phyloP scores from a whole-genome alignment of 768 basidiomycete species.

The Boletus insuetus region DNA sequence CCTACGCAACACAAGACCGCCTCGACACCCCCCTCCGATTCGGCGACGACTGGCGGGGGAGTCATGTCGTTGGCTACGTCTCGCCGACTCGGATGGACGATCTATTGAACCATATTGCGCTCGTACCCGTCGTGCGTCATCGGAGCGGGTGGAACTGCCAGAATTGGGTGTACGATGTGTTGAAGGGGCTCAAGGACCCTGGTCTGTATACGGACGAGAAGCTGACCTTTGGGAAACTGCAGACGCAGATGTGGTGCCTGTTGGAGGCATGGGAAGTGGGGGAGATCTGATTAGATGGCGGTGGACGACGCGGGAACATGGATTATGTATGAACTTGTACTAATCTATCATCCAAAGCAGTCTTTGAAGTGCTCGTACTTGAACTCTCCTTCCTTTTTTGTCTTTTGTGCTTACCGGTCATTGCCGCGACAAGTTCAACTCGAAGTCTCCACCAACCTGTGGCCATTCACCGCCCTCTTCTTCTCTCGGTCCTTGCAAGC shows the following conservation, averaged over 20 bases:
- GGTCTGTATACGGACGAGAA: conserved; percentile 15
- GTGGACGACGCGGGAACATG: too few species aligned
- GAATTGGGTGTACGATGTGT: conserved; percentile 27
- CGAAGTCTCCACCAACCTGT: too few species aligned
- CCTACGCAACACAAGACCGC: conserved; percentile 13
- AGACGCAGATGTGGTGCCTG: conserved; percentile 28
- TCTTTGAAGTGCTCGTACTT: too few species aligned
- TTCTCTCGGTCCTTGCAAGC: too few species aligned
- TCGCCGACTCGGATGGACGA: conserved; percentile 11
- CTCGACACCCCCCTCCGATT: conserved; percentile 15
- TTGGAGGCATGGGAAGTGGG: conserved; percentile 32
- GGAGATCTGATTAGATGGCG: conserved; percentile 14
- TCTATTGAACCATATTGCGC: conserved; percentile 18
- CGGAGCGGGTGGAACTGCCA: conserved; percentile 26
- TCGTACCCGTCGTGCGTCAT: conserved; percentile 15
- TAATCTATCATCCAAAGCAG: too few species aligned
- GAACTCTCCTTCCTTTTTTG: too few species aligned
- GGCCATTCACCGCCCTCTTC: too few species aligned
- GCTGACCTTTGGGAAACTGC: conserved; percentile 17
- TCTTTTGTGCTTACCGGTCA: too few species aligned
- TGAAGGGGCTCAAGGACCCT: conserved; percentile 9
- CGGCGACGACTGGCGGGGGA: conserved; percentile 24
- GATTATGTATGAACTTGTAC: too few species aligned
- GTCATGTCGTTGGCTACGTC: conserved; percentile 24
- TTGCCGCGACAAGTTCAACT: too few species aligned